Percentiles rank a stretch among this genome's conserved stretches.
Evolutionary conservation across 805 yeast genomes (phyloP).

Genomic region (Metschnikowia kunwiensis): DNA sequence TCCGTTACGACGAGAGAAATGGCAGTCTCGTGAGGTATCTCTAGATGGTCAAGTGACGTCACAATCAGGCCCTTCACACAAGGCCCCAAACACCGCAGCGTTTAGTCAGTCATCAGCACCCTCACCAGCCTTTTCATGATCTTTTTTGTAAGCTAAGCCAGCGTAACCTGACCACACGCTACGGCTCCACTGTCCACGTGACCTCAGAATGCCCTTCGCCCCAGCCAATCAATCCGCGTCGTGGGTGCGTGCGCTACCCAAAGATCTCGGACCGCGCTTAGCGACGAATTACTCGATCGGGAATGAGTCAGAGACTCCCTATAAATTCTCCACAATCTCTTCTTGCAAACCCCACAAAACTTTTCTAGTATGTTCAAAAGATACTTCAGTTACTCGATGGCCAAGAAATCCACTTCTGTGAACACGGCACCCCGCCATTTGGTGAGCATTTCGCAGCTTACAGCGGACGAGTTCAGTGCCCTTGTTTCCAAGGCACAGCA

Average conservation of each 20-base stretch:
- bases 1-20: no score
- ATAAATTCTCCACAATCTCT: not conserved
- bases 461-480: conserved; percentile 64
- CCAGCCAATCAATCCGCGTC: conserved; percentile 3
- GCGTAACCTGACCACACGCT: no score
- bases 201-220: no score
- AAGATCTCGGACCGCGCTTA: conserved; percentile 22
- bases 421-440: conserved; percentile 57
- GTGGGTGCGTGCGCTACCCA: conserved; percentile 13
- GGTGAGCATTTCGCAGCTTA: conserved; percentile 74
- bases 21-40: no score
- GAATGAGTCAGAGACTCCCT: conserved; percentile 16
- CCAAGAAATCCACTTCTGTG: conserved; percentile 1
- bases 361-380: conserved; percentile 15
- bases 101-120: no score
- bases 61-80: no score
- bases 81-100: no score
- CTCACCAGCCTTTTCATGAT: no score
- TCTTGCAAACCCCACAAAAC: not conserved
- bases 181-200: not conserved
- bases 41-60: no score
- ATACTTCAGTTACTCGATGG: conserved; percentile 10
- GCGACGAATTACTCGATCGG: conserved; percentile 13
- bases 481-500: conserved; percentile 71
- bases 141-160: no score